Percentiles rank a stretch among this genome's conserved stretches.
phyloP scores from a whole-genome alignment of 2,329 filamentous ascomycete genomes.

The Endoconidiophora laricicola region DNA sequence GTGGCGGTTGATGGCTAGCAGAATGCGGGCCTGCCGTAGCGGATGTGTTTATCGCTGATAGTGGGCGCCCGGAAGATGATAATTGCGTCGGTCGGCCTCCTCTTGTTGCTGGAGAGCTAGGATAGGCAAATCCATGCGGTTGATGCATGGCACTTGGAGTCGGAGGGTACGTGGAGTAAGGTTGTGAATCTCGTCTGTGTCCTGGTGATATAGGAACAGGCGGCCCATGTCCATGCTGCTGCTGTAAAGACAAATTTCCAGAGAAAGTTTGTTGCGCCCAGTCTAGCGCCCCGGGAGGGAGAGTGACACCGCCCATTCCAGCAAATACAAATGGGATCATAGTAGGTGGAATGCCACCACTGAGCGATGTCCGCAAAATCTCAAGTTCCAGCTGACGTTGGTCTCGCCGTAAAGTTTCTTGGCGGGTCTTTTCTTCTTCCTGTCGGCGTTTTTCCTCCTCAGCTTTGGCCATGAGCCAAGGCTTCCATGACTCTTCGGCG shows the following conservation, averaged over 20 bases:
- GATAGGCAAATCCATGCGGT: constrained; percentile 4
- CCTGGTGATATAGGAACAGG: constrained; percentile 16
- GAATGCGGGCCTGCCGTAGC: constrained; percentile 8
- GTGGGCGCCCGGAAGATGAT: constrained; percentile 19
- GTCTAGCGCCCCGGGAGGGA: constrained; percentile 46
- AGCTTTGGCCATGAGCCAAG: constrained; percentile 52
- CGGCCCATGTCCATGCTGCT: constrained; percentile 17
- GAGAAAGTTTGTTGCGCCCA: constrained; percentile 51
- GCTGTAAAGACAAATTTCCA: constrained; percentile 25
- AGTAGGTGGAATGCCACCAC: constrained; percentile 53
- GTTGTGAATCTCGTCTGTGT: constrained; percentile 16
- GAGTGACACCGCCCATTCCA: constrained; percentile 47
- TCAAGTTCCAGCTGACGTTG: constrained; percentile 57
- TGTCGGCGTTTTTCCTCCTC: constrained; percentile 60
- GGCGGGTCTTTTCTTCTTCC: constrained; percentile 53
- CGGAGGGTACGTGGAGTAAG: constrained; percentile 29
- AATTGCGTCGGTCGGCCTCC: constrained; percentile 8
- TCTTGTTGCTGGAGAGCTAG: constrained; percentile 9
- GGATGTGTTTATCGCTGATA: constrained; percentile 20
- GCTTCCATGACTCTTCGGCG: constrained; percentile 53
- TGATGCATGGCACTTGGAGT: constrained; percentile 5
- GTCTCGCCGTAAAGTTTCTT: constrained; percentile 51
- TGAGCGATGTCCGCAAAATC: constrained; percentile 52
- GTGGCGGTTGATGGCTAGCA: constrained; percentile 15
- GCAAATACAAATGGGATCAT: constrained; percentile 63